phyloP scores from a whole-genome alignment of 495 filamentous ascomycete genomes.

The Antarctomyces pellizariae region DNA sequence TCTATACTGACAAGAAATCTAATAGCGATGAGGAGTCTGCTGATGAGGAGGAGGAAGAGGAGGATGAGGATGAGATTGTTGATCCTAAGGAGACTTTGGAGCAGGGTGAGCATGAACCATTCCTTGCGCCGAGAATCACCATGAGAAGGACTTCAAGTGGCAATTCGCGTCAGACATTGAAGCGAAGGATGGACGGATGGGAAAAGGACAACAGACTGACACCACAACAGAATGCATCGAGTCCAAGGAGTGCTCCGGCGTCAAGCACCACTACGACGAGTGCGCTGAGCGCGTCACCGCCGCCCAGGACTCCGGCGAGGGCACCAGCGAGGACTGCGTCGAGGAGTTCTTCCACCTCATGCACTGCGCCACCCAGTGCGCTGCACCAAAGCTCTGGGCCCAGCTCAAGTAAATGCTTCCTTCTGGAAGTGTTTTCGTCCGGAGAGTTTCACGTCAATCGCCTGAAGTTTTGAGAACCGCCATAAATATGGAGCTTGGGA shows the following conservation, averaged over 20 bases:
- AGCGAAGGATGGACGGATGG: neutral
- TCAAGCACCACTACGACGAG: slow-evolving; percentile 95
- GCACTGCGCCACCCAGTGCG: slow-evolving; percentile 79
- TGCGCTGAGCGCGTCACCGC: slow-evolving; percentile 81
- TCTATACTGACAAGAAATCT: slow-evolving; percentile 22
- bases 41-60: slow-evolving; percentile 52
- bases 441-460: too few relatives aligned
- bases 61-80: slow-evolving; percentile 73
- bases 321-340: slow-evolving; percentile 79
- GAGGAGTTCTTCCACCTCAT: slow-evolving; percentile 99
- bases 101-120: slow-evolving; percentile 44
- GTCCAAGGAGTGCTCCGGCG: slow-evolving; percentile 58
- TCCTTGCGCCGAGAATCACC: slow-evolving; percentile 4
- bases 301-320: slow-evolving; percentile 36
- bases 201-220: slow-evolving; percentile 5
- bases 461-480: too few relatives aligned
- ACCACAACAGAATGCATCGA: slow-evolving; percentile 54
- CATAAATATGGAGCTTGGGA: too few relatives aligned
- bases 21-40: slow-evolving; percentile 26
- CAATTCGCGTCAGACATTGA: slow-evolving; percentile 1
- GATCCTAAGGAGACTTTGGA: slow-evolving; percentile 77
- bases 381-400: slow-evolving; percentile 85
- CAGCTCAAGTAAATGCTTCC: slow-evolving; percentile 51
- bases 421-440: too few relatives aligned
- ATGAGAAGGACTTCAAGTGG: slow-evolving; percentile 2